Percentiles rank a stretch among this genome's conserved stretches.
Evolutionary conservation across 2,329 filamentous ascomycete genomes (phyloP).

Genomic region (Dendryphion nanum): DNA sequence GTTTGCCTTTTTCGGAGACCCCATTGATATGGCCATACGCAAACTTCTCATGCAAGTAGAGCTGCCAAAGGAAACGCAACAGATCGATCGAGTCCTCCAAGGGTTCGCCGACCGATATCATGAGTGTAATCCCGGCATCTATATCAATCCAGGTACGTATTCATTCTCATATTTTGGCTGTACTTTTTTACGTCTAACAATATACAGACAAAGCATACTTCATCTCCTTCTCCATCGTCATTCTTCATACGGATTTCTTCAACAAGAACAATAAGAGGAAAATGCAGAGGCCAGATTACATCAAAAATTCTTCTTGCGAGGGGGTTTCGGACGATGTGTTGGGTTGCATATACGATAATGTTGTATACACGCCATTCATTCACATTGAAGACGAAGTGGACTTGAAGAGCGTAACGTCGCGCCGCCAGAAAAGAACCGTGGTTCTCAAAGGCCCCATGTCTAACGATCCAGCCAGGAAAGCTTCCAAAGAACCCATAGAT

Average conservation of each 20-base stretch:
- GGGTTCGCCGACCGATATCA: conserved; percentile 96
- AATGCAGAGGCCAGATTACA: conserved; percentile 94
- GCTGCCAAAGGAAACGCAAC: conserved; percentile 93
- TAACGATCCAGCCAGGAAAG: conserved; percentile 65
- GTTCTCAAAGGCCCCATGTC: conserved; percentile 52
- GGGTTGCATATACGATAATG: conserved; percentile 97
- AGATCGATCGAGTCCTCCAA: conserved; percentile 92
- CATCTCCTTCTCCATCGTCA: conserved; percentile 93
- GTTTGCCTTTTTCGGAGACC: conserved; percentile 93
- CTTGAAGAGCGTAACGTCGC: conserved; percentile 68
- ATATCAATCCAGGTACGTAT: conserved; percentile 64
- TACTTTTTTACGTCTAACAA: conserved; percentile 17
- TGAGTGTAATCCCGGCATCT: conserved; percentile 97
- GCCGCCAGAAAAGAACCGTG: conserved; percentile 70
- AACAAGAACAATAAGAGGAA: conserved; percentile 99
- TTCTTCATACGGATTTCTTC: conserved; percentile 97
- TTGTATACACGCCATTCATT: conserved; percentile 96
- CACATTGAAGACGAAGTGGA: conserved; percentile 92
- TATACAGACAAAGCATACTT: conserved; percentile 86
- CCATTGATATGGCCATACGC: conserved; percentile 95
- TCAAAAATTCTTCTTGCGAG: conserved; percentile 90
- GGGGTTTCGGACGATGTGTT: conserved; percentile 91
- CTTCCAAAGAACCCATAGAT: conserved; percentile 81
- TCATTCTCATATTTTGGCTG: neutral
- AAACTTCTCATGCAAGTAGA: conserved; percentile 97